Conservation (phyloP, 1,139 yeast species). For the Debaryomyces subglobosus region DNA sequence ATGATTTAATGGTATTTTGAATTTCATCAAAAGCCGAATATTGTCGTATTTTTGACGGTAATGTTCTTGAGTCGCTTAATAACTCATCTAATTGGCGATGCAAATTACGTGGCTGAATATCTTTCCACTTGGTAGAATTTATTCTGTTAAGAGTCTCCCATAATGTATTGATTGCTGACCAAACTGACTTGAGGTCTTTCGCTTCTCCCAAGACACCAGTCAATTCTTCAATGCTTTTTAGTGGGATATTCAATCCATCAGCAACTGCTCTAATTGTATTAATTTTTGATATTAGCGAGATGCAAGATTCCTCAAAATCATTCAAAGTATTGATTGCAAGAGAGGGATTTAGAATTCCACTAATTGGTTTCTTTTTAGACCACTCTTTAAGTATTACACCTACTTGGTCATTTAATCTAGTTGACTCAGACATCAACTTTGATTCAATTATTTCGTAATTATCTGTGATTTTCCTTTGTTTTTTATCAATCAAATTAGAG, state of each 20-base stretch:
- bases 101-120: conserved; percentile 49
- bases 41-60: conserved; percentile 66
- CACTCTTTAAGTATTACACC: conserved; percentile 30
- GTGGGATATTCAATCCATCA: conserved; percentile 41
- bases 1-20: conserved; percentile 46
- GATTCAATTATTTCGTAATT: conserved; percentile 46
- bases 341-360: conserved; percentile 44
- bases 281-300: conserved; percentile 22
- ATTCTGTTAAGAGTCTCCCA: conserved; percentile 55
- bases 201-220: conserved; percentile 51
- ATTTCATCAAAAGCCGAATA: conserved; percentile 70
- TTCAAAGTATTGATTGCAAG: conserved; percentile 53
- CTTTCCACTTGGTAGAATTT: conserved; percentile 52
- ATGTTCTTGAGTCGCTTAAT: conserved; percentile 46
- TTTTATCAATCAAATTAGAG: conserved; percentile 41
- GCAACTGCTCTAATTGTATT: conserved; percentile 45
- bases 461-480: conserved; percentile 41
- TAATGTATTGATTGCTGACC: conserved; percentile 63
- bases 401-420: conserved; percentile 39
- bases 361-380: conserved; percentile 39
- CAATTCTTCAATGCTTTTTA: conserved; percentile 32
- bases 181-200: conserved; percentile 59
- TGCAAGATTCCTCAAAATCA: conserved; percentile 39
- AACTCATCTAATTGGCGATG: conserved; percentile 57
- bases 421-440: conserved; percentile 45